A percentile compares a stretch with the other conserved stretches of the same genome.
phyloP scores from a whole-genome alignment of 345 rosid species.

The Camelina neglecta region DNA sequence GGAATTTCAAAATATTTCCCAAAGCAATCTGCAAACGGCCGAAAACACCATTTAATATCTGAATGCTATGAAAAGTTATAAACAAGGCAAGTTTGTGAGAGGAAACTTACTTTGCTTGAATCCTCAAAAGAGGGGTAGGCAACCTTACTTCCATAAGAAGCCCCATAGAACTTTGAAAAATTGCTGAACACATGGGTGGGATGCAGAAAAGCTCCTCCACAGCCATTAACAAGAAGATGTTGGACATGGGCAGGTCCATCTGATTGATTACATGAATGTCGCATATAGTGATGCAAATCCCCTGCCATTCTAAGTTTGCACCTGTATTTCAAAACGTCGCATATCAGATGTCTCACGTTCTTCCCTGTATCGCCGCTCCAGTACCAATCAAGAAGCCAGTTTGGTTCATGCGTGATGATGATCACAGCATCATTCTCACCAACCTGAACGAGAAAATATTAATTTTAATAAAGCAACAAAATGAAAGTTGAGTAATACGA shows the following conservation, averaged over 20 bases:
- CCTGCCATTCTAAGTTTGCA: conserved; percentile 96
- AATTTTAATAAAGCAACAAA: neutral
- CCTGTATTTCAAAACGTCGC: conserved; percentile 84
- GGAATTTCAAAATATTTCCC: conserved; percentile 98
- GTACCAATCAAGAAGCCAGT: conserved; percentile 99
- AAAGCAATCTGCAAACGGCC: conserved; percentile 77
- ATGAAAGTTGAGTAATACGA: conserved; percentile 17
- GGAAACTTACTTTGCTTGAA: conserved; percentile 82
- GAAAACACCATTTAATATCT: conserved; percentile 25
- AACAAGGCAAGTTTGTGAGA: conserved; percentile 12
- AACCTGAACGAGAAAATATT: conserved; percentile 56
- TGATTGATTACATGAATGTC: conserved; percentile 82
- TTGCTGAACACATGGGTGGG: conserved; percentile 94
- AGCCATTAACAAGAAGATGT: conserved; percentile 95
- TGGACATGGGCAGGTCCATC: conserved; percentile 76
- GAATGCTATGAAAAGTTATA: conserved; percentile 29
- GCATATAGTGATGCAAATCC: conserved; percentile 98
- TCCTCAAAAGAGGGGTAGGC: conserved; percentile 96
- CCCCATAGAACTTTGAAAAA: conserved; percentile 65
- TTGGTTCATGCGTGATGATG: conserved; percentile 93
- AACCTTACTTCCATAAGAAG: conserved; percentile 75
- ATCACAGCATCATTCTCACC: conserved; percentile 78
- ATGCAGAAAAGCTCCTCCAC: conserved; percentile 98
- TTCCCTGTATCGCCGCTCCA: conserved; percentile 77
- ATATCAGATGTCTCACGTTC: conserved; percentile 79